Conservation (phyloP, 129 eudicot genomes). For the Flaveria bidentis region DNA sequence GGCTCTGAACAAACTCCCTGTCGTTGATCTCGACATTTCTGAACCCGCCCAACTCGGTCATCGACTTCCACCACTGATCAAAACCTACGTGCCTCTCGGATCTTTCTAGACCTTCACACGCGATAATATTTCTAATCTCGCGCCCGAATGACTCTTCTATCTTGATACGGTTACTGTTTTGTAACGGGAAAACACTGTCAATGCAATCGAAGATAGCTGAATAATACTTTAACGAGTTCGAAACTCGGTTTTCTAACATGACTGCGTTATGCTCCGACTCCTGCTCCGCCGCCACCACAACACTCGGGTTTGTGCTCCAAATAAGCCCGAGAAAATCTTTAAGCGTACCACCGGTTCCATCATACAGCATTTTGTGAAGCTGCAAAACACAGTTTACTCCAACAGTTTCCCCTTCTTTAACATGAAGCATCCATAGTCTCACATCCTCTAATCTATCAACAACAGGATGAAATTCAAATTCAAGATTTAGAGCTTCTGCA, state of each 20-base stretch:
- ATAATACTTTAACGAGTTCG: slow-evolving; percentile 64
- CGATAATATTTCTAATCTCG: slow-evolving; percentile 77
- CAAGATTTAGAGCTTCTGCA: slow-evolving; percentile 65
- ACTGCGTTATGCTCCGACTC: slow-evolving; percentile 76
- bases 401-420: slow-evolving; percentile 78
- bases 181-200: slow-evolving; percentile 57
- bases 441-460: slow-evolving; percentile 92
- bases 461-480: slow-evolving; percentile 82
- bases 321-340: slow-evolving; percentile 75
- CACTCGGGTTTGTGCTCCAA: slow-evolving; percentile 72
- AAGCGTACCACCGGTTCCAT: slow-evolving; percentile 50
- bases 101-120: slow-evolving; percentile 91
- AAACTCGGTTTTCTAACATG: slow-evolving; percentile 54
- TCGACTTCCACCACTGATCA: slow-evolving; percentile 57
- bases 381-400: slow-evolving; percentile 79
- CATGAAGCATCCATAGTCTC: slow-evolving; percentile 97
- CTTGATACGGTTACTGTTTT: slow-evolving; percentile 59
- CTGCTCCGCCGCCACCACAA: slow-evolving; percentile 79
- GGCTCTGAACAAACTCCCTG: slow-evolving; percentile 75
- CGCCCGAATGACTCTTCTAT: slow-evolving; percentile 77
- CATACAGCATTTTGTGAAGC: slow-evolving; percentile 81
- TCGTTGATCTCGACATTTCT: slow-evolving; percentile 51
- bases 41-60: slow-evolving; percentile 70
- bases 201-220: slow-evolving; percentile 82
- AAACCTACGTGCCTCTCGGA: slow-evolving; percentile 72